Evolutionary conservation across 495 filamentous ascomycete species (phyloP).

Genomic region (Penicillium robsamsonii): DNA sequence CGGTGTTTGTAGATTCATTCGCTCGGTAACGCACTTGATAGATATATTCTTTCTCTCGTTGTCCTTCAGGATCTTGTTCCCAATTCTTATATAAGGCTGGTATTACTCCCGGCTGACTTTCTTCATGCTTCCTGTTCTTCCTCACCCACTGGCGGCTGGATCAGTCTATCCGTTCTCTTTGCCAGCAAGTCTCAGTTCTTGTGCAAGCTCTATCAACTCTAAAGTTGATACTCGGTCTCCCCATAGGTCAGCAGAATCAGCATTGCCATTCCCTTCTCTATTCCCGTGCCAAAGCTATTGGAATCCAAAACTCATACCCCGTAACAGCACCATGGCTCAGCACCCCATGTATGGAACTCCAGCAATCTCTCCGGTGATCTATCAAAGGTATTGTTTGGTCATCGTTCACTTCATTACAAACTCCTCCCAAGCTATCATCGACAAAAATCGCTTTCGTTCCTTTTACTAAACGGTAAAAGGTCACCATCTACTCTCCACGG

Average conservation of each 20-base stretch:
- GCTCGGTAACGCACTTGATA: background rate
- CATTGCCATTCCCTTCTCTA: slow-evolving; percentile 10
- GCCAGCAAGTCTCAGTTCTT: slow-evolving; percentile 32
- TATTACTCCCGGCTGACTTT: slow-evolving; percentile 1
- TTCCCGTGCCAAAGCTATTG: slow-evolving; percentile 1
- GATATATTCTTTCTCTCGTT: slow-evolving; percentile 2
- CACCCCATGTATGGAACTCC: slow-evolving; percentile 36
- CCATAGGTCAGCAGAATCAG: slow-evolving; percentile 41
- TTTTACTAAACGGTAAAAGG: slow-evolving; percentile 35
- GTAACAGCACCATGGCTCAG: slow-evolving; percentile 35
- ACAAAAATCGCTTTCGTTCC: slow-evolving; percentile 14
- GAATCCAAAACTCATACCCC: slow-evolving; percentile 30
- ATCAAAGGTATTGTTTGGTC: slow-evolving; percentile 43
- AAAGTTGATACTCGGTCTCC: slow-evolving; percentile 42
- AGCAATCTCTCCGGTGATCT: slow-evolving; percentile 36
- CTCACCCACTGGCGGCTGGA: slow-evolving; percentile 33
- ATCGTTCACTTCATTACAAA: slow-evolving; percentile 16
- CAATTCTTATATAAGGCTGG: slow-evolving; percentile 6
- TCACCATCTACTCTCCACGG: slow-evolving; percentile 33
- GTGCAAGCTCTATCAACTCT: slow-evolving; percentile 33
- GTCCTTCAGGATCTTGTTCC: background rate
- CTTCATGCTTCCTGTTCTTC: slow-evolving; percentile 40
- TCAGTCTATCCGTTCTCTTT: slow-evolving; percentile 37
- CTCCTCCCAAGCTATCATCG: slow-evolving; percentile 12
- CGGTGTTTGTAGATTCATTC: slow-evolving; percentile 10